Evolutionary conservation across 1,139 yeast genomes (phyloP), one percentile per base, ranked within the genome.

Genomic region (Geotrichum aggregatum): DNA sequence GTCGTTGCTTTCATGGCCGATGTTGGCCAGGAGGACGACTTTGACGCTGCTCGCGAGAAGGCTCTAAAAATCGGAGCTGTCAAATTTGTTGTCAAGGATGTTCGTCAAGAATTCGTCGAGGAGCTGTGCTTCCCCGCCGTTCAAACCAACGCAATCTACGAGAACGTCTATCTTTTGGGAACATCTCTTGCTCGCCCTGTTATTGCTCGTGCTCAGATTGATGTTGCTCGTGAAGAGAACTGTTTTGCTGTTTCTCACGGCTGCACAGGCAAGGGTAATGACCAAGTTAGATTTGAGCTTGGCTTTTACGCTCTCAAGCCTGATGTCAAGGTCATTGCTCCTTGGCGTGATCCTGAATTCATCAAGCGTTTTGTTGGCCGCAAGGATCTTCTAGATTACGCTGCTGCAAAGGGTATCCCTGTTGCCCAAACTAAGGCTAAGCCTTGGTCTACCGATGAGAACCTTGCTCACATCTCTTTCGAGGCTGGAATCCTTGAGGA

Each of bases 371-470:
- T 92, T 71, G 98, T 95, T 48, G 98, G 98, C 66, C 89, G 98
- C 81, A 87, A 87, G 65, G 98, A 88, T 70, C 78, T 92, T 68
- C 80, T 92, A 66, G 96, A 87, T 44, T 92, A 92, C 70, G 96
- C 98, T 60, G 92, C 87, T 56, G 79, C 79, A 63, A 91, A 92
- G 79, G 82, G 80, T 61, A 92, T 92, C 63, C 96, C 95, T 59
- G 98, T 92, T 56, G 79, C 95, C 53, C 98, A 92, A 77, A 92
- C 98, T 62, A 88, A 89, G 74, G 89, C 98, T 60, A 92, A 92
- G 78, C 98, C 98, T 62, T 92, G 98, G 98, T 91, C 98, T 24
- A 94, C 98, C 58, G 98, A 92, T 71, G 98, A 92, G 77, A 92
- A 92, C 79, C 77, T 91, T 82, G 98, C 98, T 44, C 98, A 92